Base-by-base conservation (phyloP, 148 eudicot species). In the Fagopyrum esculentum region DNA sequence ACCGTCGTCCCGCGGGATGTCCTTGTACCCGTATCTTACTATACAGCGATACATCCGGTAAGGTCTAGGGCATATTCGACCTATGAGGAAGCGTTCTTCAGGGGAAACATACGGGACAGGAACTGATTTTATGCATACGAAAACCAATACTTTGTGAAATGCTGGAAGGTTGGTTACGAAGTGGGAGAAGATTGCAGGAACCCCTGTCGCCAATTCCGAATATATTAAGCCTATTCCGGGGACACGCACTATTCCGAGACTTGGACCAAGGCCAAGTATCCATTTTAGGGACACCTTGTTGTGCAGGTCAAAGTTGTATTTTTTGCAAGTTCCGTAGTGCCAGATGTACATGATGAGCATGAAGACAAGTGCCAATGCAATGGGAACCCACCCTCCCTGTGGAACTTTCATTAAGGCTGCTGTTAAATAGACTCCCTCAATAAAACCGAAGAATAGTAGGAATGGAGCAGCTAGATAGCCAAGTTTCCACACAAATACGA, bases 371-470 rank as follows among this genome's bases (percentile, higher is more conserved):
- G 98, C 75, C 51, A 94, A 85, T 77, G 87, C 82, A 8, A 94
- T 78, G 73, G 98, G 94, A 72, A 94, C 93, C 98, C 98, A 94
- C 35, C 98, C 98, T 47, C 98, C 98, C 80, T 94, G 96, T 74
- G 92, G 96, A 55, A 94, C 89, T 81, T 94, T 91, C 6, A 74
- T 86, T 52, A 87, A 64, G 68, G 98, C 97, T 64, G 97, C 81
- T 63, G 91, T 87, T 43, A 94, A 82, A 82, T 86, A 94, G 16
- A 85, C 72, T 40, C 82, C 89, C 81, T 94, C 98, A 6, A 94
- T 82, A 50, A 85, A 78, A 80, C 93, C 89, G 72, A 90, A 94
- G 55, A 89, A 76, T 46, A 87, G 69, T 80, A 91, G 87, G 81
- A 94, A 94, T 40, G 86, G 82, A 76, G 80, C 73, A 22, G 89